A percentile compares a stretch with the other conserved stretches of the same genome.
Evolutionary conservation across 768 basidiomycete species (phyloP).

Genomic region (Agaricus sinodeliciosus): DNA sequence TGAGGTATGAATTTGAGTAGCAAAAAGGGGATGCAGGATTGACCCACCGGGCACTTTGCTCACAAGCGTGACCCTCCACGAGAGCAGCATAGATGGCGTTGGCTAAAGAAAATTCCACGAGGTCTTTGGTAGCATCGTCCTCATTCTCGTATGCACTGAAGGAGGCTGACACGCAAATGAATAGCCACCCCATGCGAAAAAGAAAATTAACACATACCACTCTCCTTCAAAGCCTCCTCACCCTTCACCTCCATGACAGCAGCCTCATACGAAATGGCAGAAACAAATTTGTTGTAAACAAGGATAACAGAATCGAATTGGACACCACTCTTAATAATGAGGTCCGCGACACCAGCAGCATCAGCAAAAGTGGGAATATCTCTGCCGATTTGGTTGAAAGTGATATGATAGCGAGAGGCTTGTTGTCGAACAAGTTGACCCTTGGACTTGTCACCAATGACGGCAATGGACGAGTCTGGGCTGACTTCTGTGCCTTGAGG

Average conservation of each 20-base stretch:
- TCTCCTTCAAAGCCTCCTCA: slow-evolving; percentile 73
- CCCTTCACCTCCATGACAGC: slow-evolving; percentile 71
- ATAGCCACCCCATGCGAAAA: not conserved
- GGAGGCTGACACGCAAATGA: slow-evolving; percentile 43
- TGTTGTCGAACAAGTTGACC: slow-evolving; percentile 72
- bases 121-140: slow-evolving; percentile 89
- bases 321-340: slow-evolving; percentile 79
- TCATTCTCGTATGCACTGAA: slow-evolving; percentile 98
- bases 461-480: slow-evolving; percentile 63
- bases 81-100: slow-evolving; percentile 95
- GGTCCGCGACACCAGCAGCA: slow-evolving; percentile 88
- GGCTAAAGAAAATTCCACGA: slow-evolving; percentile 92
- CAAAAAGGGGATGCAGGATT: not conserved
- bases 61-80: slow-evolving; percentile 92
- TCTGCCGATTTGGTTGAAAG: slow-evolving; percentile 97
- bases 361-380: slow-evolving; percentile 97
- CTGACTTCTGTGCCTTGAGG: slow-evolving; percentile 43
- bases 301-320: slow-evolving; percentile 82
- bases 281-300: slow-evolving; percentile 81
- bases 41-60: slow-evolving; percentile 80
- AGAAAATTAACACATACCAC: slow-evolving; percentile 44
- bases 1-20: slow-evolving; percentile 6
- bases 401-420: slow-evolving; percentile 62
- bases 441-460: slow-evolving; percentile 98
- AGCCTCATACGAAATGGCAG: slow-evolving; percentile 88